A percentile compares a stretch with the other conserved stretches of the same genome.
Evolutionary conservation across 129 eudicot species (phyloP).

Genomic region (Logfia minima): DNA sequence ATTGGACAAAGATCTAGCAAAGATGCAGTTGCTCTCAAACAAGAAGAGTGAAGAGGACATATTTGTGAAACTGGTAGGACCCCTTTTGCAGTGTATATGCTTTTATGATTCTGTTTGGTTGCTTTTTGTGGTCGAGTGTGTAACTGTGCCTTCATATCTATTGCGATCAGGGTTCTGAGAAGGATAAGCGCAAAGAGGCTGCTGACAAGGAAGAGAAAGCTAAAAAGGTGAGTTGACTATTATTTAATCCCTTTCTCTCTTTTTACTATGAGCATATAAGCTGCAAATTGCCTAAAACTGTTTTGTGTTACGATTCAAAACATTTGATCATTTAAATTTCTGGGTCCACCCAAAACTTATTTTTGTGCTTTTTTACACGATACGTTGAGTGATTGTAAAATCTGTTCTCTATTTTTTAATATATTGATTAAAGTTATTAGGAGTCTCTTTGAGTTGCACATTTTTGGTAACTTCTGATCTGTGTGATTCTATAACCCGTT

Average conservation of each 20-base stretch:
- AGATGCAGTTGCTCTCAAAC: slow-evolving; percentile 35
- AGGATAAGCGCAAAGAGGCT: slow-evolving; percentile 43
- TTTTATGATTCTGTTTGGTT: not conserved
- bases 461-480: too few relatives aligned
- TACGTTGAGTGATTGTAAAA: not conserved
- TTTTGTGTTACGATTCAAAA: not conserved
- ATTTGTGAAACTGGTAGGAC: slow-evolving; percentile 45
- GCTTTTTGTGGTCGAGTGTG: not conserved
- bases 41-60: slow-evolving; percentile 41
- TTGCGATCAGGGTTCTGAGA: slow-evolving; percentile 40
- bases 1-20: slow-evolving; percentile 33
- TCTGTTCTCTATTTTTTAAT: too few relatives aligned
- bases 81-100: not conserved
- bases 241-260: not conserved
- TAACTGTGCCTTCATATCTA: not conserved
- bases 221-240: slow-evolving; percentile 37
- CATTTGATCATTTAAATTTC: too few relatives aligned
- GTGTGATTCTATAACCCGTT: too few relatives aligned
- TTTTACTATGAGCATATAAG: not conserved
- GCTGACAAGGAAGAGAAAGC: slow-evolving; percentile 40
- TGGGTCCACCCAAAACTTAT: not conserved
- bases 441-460: not conserved
- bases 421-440: too few relatives aligned
- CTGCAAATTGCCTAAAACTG: not conserved
- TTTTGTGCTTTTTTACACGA: not conserved